These are phyloP conservation scores for Vitis labrusca DNA, from an alignment of 164 flowering plant species.

Conservation along the genomic window DNA sequence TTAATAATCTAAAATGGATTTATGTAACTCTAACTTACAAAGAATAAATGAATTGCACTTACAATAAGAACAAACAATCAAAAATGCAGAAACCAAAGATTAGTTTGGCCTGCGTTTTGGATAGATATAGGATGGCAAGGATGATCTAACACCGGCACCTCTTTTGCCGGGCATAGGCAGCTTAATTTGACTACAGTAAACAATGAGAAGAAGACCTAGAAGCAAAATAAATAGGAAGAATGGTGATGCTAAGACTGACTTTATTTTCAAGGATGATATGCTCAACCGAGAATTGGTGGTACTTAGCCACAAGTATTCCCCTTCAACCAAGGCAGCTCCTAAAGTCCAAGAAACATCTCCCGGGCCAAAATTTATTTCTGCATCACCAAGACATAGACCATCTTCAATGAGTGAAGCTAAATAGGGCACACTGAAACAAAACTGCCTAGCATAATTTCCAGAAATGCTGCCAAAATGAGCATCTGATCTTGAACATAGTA, in stretches of 20 bases:
- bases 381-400: conserved; percentile 47
- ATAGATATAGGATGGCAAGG: conserved; percentile 41
- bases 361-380: conserved; percentile 60
- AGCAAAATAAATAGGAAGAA: conserved; percentile 36
- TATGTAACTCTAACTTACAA: too few relatives aligned
- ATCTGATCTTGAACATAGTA: conserved; percentile 52
- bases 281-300: conserved; percentile 6
- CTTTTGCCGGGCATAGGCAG: conserved; percentile 46
- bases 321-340: conserved; percentile 68
- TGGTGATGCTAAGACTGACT: conserved; percentile 32
- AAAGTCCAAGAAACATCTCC: conserved; percentile 66
- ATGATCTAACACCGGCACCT: conserved; percentile 21
- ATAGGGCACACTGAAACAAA: conserved; percentile 59
- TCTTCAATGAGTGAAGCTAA: conserved; percentile 59
- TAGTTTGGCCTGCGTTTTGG: conserved; percentile 28
- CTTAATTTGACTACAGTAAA: conserved; percentile 42
- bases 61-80: too few relatives aligned
- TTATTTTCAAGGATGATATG: conserved; percentile 10
- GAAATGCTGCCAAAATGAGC: conserved; percentile 22
- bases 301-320: conserved; percentile 32
- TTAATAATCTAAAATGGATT: too few relatives aligned
- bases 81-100: background rate
- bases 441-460: conserved; percentile 26
- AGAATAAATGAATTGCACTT: too few relatives aligned
- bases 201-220: conserved; percentile 30